Percentiles rank a stretch among this genome's conserved stretches.
phyloP scores from a whole-genome alignment of 2,329 filamentous ascomycete species.

The Fusarium falciforme region DNA sequence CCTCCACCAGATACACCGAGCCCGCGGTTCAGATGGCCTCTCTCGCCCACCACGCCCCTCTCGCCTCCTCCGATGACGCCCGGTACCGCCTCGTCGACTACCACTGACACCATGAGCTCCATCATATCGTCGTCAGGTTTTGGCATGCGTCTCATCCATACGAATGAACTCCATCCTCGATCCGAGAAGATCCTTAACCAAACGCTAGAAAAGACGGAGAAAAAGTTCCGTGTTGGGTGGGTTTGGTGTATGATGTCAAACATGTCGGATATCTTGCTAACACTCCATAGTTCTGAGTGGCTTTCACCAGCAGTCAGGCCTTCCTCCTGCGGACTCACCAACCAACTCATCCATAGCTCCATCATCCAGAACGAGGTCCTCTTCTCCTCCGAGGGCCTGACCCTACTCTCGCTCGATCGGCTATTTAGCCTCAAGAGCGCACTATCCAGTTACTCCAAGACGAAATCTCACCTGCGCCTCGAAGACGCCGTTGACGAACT shows the following conservation, averaged over 20 bases:
- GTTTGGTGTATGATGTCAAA: neutral
- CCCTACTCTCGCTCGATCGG: slow-evolving; percentile 69
- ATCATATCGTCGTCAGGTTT: slow-evolving; percentile 53
- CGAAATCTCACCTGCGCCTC: slow-evolving; percentile 57
- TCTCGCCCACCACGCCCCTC: slow-evolving; percentile 54
- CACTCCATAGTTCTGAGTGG: slow-evolving; percentile 51
- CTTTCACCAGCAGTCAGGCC: slow-evolving; percentile 58
- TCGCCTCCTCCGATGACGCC: slow-evolving; percentile 61
- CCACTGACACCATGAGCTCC: slow-evolving; percentile 47
- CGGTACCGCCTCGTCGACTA: slow-evolving; percentile 53
- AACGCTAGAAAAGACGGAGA: slow-evolving; percentile 64
- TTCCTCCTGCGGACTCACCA: slow-evolving; percentile 58
- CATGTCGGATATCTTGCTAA: slow-evolving; percentile 12
- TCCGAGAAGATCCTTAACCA: slow-evolving; percentile 61
- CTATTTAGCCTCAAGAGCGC: slow-evolving; percentile 74
- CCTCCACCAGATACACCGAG: slow-evolving; percentile 45
- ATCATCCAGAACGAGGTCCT: slow-evolving; percentile 70
- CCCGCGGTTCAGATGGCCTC: slow-evolving; percentile 45
- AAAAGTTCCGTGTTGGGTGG: slow-evolving; percentile 57
- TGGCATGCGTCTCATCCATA: slow-evolving; percentile 64
- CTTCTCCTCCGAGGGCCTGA: slow-evolving; percentile 70
- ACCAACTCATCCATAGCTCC: slow-evolving; percentile 66
- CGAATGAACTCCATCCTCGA: slow-evolving; percentile 57
- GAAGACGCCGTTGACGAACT: slow-evolving; percentile 74
- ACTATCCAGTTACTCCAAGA: slow-evolving; percentile 66